phyloP scores from a whole-genome alignment of 345 rosid species.

The Draba incana region DNA sequence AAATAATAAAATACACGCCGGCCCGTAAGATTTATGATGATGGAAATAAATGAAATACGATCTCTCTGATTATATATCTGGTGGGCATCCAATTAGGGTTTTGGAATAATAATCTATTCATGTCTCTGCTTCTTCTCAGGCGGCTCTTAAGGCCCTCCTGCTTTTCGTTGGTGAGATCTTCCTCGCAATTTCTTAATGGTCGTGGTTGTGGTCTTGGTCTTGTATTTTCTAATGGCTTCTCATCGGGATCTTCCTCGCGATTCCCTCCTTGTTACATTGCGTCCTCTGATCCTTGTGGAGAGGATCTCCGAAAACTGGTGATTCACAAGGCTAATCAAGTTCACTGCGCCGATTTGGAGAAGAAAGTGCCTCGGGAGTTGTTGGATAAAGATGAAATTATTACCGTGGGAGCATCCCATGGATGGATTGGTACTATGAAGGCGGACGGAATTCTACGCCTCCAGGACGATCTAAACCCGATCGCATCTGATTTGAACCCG shows the following conservation, averaged over 20 bases:
- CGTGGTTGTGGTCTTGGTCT: not conserved
- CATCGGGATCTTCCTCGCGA: conserved; percentile 1
- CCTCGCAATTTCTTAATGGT: no score
- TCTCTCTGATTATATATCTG: no score
- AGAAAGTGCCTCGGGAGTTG: not conserved
- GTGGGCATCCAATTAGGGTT: no score
- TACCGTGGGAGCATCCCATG: not conserved
- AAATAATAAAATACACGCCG: no score
- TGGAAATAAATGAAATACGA: no score
- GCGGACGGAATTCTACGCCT: not conserved
- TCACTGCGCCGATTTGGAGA: not conserved
- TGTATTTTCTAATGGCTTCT: not conserved
- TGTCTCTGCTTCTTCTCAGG: conserved; percentile 7
- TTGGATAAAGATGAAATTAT: not conserved
- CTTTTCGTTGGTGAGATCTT: not conserved
- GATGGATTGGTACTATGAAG: conserved; percentile 15
- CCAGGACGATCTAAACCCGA: not conserved
- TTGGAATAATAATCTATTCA: not conserved
- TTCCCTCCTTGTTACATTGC: not conserved
- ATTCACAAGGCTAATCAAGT: not conserved
- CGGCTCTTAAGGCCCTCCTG: not conserved
- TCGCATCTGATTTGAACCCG: not conserved
- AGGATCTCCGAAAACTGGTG: not conserved
- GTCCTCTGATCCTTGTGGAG: not conserved
- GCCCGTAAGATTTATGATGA: no score